Evolutionary conservation across 2,329 filamentous ascomycete species (phyloP), one percentile per base, ranked within the genome.

Genomic region (Dryadomyces quercivorus): DNA sequence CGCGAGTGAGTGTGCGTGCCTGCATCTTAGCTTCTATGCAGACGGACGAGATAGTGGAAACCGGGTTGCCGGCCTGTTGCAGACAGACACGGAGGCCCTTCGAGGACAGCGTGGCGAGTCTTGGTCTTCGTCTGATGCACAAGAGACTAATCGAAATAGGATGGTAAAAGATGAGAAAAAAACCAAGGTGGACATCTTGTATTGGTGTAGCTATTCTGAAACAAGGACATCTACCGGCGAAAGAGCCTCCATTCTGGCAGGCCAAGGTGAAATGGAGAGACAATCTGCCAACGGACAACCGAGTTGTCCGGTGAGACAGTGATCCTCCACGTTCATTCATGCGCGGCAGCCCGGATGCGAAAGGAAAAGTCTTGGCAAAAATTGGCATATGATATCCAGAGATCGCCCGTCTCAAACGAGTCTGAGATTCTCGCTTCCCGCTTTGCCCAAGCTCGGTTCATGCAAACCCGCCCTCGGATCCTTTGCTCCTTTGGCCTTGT

Each of bases 391-490:
- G 26, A 31, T 31, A 31, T 31, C 26, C 26, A 31, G 31, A 9
- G 52, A 53, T 53, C 46, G 38, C 21, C 38, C 8, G n/a, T 44
- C 46, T 53, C 52, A 53, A 49, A 53, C 52, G 21, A 34, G 46
- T 50, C 21, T 43, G 52, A 43, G 38, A 44, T n/a, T 34, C 9
- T 34, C 36, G 36, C 20, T 31, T 15, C 31, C 9, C 18, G 22
- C 46, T 26, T 49, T 16, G 20, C 12, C 9, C 44, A 46, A 26
- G 20, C 44, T 46, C 36, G 5, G 38, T 50, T 50, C 36, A 50
- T 50, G 48, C 50, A 44, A 31, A n/a, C 7, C 7, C 22, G 16
- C 16, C 5, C 20, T 26, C n/a, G 18, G 21, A 20, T 26, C 16
- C 21, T 12, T 42, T 38, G 18, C 20, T 46, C 15, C 44, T 22